These are phyloP conservation scores for Phytophthora sp. DNA, from an alignment of 352 stramenopile species.

Conservation along the genomic window DNA sequence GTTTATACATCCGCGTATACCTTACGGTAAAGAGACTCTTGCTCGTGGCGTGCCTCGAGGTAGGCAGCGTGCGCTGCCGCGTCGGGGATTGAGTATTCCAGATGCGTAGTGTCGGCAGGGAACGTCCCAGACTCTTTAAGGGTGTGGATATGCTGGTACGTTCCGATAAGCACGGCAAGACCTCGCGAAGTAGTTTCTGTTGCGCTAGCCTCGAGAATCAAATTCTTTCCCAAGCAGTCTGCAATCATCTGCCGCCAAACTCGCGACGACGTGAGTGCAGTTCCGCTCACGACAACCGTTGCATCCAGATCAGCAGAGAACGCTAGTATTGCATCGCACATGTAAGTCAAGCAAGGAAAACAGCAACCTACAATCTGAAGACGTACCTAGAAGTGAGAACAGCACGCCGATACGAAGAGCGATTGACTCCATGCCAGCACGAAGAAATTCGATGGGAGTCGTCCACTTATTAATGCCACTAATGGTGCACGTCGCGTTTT, in stretches of 20 bases:
- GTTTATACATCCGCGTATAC: constrained; percentile 48
- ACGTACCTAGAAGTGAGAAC: constrained; percentile 80
- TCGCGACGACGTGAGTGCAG: constrained; percentile 76
- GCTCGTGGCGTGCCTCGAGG: constrained; percentile 63
- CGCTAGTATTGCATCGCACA: constrained; percentile 17
- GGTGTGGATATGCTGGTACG: constrained; percentile 64
- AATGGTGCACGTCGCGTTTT: constrained; percentile 91
- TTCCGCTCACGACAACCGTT: constrained; percentile 78
- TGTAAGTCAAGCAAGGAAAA: background rate
- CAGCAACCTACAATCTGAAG: background rate
- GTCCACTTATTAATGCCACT: constrained; percentile 92
- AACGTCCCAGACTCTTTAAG: constrained; percentile 48
- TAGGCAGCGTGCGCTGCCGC: constrained; percentile 62
- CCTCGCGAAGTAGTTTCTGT: constrained; percentile 87
- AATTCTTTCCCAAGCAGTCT: constrained; percentile 74
- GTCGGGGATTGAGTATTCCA: constrained; percentile 51
- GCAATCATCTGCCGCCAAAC: constrained; percentile 90
- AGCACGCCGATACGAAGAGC: constrained; percentile 89
- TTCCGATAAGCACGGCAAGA: constrained; percentile 75
- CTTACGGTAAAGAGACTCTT: constrained; percentile 79
- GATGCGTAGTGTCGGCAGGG: constrained; percentile 6
- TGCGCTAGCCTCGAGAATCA: constrained; percentile 67
- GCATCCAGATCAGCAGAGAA: constrained; percentile 58
- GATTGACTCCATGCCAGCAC: constrained; percentile 91
- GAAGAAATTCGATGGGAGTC: constrained; percentile 87